phyloP scores from a whole-genome alignment of 106 monocot species.

The Dioscorea zingiberensis region DNA sequence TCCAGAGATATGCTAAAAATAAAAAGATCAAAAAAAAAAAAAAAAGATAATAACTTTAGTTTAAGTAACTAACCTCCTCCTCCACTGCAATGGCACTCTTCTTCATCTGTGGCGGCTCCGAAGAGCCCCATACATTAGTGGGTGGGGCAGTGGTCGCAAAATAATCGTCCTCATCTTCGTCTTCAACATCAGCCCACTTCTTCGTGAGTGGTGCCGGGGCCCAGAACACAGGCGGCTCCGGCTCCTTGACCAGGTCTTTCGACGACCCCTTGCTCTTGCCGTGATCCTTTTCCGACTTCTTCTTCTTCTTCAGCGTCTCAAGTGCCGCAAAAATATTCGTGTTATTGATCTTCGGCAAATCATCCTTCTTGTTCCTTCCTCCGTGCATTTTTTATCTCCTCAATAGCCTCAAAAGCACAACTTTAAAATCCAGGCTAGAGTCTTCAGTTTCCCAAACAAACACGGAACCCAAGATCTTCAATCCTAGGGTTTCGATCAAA shows the following conservation, averaged over 20 bases:
- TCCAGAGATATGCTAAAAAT: too few species aligned
- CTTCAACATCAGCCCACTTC: slow-evolving; percentile 14
- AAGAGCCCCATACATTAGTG: too few species aligned
- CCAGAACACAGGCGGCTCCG: slow-evolving; percentile 12
- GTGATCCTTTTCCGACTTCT: slow-evolving; percentile 10
- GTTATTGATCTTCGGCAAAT: slow-evolving; percentile 6
- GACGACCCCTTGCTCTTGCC: slow-evolving; percentile 1
- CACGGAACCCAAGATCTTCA: too few species aligned
- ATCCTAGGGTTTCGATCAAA: too few species aligned
- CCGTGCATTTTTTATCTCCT: neutral
- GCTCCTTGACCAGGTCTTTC: neutral
- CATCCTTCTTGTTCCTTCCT: slow-evolving; percentile 10
- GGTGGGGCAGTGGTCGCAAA: too few species aligned
- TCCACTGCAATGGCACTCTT: neutral
- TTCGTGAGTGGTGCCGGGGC: slow-evolving; percentile 9
- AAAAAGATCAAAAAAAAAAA: too few species aligned
- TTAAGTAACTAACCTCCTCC: slow-evolving; percentile 3
- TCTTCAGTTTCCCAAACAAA: too few species aligned
- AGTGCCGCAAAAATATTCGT: slow-evolving; percentile 15
- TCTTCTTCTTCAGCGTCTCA: slow-evolving; percentile 15
- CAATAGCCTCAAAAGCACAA: too few species aligned
- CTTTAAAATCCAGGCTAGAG: too few species aligned
- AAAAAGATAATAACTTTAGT: neutral
- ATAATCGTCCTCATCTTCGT: slow-evolving; percentile 13
- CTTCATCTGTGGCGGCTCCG: neutral